Conservation (phyloP, 495 filamentous ascomycete genomes). For the Aspergillus bertholletiae region DNA sequence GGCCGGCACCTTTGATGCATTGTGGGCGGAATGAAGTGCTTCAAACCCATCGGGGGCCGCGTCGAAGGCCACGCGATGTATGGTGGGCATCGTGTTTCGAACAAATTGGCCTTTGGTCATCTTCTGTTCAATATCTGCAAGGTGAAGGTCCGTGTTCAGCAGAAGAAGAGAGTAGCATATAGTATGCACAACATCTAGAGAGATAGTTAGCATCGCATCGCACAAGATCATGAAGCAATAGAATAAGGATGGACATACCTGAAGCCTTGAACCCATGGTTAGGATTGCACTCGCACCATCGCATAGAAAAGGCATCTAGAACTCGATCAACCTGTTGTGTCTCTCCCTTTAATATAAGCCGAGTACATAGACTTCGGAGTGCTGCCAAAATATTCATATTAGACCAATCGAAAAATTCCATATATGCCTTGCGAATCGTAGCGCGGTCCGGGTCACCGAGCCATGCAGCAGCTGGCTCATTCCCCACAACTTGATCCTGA, state of each 20-base stretch:
- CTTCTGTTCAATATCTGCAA: constrained; percentile 91
- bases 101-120: constrained; percentile 94
- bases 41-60: constrained; percentile 65
- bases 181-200: constrained; percentile 87
- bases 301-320: constrained; percentile 75
- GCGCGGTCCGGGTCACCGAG: constrained; percentile 71
- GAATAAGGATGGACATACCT: constrained; percentile 50
- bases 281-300: constrained; percentile 94
- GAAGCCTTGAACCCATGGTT: constrained; percentile 89
- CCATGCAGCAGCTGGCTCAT: constrained; percentile 80
- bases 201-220: constrained; percentile 7
- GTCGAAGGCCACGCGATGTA: constrained; percentile 71
- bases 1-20: constrained; percentile 27
- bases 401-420: constrained; percentile 85
- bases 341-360: constrained; percentile 84
- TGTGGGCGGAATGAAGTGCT: constrained; percentile 38
- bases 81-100: constrained; percentile 92
- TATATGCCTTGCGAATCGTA: constrained; percentile 75
- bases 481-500: constrained; percentile 74
- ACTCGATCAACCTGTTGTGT: constrained; percentile 97
- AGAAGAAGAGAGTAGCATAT: constrained; percentile 95
- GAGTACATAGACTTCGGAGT: constrained; percentile 74
- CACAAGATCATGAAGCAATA: not conserved
- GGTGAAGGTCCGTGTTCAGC: constrained; percentile 92
- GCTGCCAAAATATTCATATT: constrained; percentile 77